These are phyloP conservation scores for Alternaria burnsii DNA, from an alignment of 2,329 filamentous ascomycete genomes.

Conservation along the genomic window DNA sequence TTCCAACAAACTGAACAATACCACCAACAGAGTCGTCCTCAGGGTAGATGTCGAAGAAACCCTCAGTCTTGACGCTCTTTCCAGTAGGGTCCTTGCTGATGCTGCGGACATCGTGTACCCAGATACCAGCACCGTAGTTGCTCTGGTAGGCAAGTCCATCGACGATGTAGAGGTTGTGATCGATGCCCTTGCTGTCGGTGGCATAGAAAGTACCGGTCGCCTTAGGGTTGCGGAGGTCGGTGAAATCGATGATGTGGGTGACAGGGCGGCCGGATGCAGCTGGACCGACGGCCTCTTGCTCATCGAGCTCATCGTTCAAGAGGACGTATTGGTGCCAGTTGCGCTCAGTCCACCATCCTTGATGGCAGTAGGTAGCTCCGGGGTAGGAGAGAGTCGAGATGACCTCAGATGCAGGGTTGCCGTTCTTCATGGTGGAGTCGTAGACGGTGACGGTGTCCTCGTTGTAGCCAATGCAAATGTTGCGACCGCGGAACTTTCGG, in stretches of 20 bases:
- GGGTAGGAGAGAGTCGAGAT: constrained; percentile 64
- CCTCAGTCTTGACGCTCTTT: constrained; percentile 50
- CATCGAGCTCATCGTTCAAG: constrained; percentile 47
- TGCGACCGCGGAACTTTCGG: constrained; percentile 56
- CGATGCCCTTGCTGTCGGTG: constrained; percentile 48
- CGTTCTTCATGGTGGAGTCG: constrained; percentile 61
- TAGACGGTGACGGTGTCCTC: constrained; percentile 62
- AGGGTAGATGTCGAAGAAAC: constrained; percentile 55
- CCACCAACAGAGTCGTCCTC: constrained; percentile 52
- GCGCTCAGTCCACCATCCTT: constrained; percentile 62
- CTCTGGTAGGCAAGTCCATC: constrained; percentile 53
- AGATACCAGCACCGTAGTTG: constrained; percentile 53
- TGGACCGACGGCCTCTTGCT: constrained; percentile 38
- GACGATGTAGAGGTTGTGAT: constrained; percentile 58
- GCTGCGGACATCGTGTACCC: constrained; percentile 51
- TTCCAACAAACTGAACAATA: constrained; percentile 52
- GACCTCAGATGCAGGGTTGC: constrained; percentile 64
- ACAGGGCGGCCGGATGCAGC: constrained; percentile 44
- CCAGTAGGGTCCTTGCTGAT: constrained; percentile 52
- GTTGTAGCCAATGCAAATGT: constrained; percentile 67
- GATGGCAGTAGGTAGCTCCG: constrained; percentile 65
- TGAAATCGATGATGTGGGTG: constrained; percentile 48
- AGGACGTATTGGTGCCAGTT: constrained; percentile 47
- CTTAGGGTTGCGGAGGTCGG: constrained; percentile 45
- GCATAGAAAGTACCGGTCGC: constrained; percentile 55